Percentiles rank a stretch among this genome's conserved stretches.
Conservation (phyloP, 352 stramenopile species). For the Elongisporangium prolatum region DNA sequence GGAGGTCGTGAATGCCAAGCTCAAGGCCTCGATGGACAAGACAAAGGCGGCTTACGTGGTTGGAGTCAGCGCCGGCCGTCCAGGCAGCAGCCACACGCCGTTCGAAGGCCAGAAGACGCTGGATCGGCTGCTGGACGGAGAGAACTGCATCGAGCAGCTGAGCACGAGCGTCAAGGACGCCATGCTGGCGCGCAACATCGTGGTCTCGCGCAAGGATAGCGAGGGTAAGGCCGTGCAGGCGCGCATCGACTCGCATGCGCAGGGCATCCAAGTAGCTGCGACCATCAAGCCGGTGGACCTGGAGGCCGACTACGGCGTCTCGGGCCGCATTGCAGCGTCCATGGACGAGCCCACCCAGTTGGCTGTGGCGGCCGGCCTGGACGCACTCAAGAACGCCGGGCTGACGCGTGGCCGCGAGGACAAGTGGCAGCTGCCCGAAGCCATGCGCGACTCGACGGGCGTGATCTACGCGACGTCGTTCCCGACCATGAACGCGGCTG, state of each 20-base stretch:
- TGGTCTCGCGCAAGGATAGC: slow-evolving; percentile 67
- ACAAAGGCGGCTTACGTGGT: slow-evolving; percentile 82
- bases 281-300: slow-evolving; percentile 74
- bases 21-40: slow-evolving; percentile 39
- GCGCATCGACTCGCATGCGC: slow-evolving; percentile 33
- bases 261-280: slow-evolving; percentile 90
- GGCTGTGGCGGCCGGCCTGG: slow-evolving; percentile 91
- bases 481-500: slow-evolving; percentile 92
- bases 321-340: slow-evolving; percentile 83
- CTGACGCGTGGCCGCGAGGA: slow-evolving; percentile 50
- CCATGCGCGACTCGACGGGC: slow-evolving; percentile 84
- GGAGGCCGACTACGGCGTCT: slow-evolving; percentile 78
- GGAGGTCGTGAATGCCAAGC: slow-evolving; percentile 37
- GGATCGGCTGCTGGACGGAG: slow-evolving; percentile 82
- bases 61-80: slow-evolving; percentile 89
- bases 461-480: slow-evolving; percentile 96
- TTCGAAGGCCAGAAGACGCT: slow-evolving; percentile 84
- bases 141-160: slow-evolving; percentile 88
- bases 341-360: slow-evolving; percentile 95
- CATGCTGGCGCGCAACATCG: slow-evolving; percentile 93
- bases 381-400: slow-evolving; percentile 90
- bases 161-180: slow-evolving; percentile 55
- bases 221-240: slow-evolving; percentile 34
- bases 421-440: slow-evolving; percentile 88
- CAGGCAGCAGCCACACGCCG: slow-evolving; percentile 45